These are phyloP conservation scores for Diplodia sapinea DNA, from an alignment of 2,329 filamentous ascomycete genomes.

Conservation along the genomic window DNA sequence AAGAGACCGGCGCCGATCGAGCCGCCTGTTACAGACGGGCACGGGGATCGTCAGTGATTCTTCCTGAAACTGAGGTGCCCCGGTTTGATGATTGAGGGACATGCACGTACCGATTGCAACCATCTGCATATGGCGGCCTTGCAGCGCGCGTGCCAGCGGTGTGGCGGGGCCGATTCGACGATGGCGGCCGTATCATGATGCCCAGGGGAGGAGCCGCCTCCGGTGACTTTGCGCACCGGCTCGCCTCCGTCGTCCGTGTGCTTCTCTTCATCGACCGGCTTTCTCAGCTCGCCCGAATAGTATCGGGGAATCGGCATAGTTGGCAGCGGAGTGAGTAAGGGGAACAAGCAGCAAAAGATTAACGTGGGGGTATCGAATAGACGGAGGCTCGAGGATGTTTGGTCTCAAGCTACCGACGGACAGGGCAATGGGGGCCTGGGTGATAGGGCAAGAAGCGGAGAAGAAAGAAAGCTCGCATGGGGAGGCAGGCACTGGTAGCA, in stretches of 20 bases:
- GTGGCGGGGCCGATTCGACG: not conserved
- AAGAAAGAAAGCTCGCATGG: not conserved
- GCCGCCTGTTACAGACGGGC: slow-evolving; percentile 50
- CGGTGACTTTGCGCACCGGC: too few relatives aligned
- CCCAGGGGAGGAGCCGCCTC: too few relatives aligned
- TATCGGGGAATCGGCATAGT: not conserved
- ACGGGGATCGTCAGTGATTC: not conserved
- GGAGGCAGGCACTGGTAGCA: not conserved
- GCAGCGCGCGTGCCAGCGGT: slow-evolving; percentile 50
- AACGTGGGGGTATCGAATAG: not conserved
- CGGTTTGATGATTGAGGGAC: not conserved
- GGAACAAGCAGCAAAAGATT: not conserved
- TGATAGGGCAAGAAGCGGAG: not conserved
- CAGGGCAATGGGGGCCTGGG: not conserved
- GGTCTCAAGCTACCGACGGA: not conserved
- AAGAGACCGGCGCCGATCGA: slow-evolving; percentile 75
- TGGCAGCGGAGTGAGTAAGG: too few relatives aligned
- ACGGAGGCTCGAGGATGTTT: not conserved
- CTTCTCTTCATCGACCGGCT: not conserved
- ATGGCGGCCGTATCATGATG: not conserved
- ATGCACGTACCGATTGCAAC: slow-evolving; percentile 57
- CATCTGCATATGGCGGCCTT: slow-evolving; percentile 66
- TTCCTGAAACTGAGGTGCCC: not conserved
- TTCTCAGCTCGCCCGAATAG: not conserved
- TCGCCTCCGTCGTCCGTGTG: not conserved